Conservation (phyloP, 176 grass and related monocot species). For the Elaeis guineensis region DNA sequence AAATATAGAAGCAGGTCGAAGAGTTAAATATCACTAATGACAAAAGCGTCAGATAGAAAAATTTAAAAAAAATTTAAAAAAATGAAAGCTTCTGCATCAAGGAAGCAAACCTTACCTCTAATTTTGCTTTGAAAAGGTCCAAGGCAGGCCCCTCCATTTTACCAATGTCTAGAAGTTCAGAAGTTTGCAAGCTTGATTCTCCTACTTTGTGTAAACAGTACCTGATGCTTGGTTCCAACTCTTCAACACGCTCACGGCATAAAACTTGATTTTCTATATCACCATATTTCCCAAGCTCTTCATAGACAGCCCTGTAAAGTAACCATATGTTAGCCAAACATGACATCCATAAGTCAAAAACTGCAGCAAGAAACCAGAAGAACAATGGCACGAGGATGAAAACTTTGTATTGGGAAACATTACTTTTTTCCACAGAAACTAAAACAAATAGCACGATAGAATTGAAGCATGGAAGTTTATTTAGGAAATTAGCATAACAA, state of each 20-base stretch:
- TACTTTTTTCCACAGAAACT: neutral
- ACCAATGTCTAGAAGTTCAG: conserved; percentile 69
- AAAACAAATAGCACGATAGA: conserved; percentile 9
- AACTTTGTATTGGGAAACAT: neutral
- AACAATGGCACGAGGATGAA: neutral
- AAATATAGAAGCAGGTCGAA: too few relatives aligned
- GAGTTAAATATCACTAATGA: too few relatives aligned
- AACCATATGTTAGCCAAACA: conserved; percentile 7
- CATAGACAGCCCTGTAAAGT: conserved; percentile 65
- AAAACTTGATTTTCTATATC: conserved; percentile 94
- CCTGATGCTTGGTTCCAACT: conserved; percentile 94
- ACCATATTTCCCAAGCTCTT: conserved; percentile 90
- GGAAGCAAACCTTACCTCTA: conserved; percentile 50
- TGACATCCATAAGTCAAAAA: neutral
- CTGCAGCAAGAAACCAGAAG: neutral
- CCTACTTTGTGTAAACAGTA: conserved; percentile 94
- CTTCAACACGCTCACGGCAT: conserved; percentile 82
- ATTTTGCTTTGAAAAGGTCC: conserved; percentile 83
- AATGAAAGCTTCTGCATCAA: neutral
- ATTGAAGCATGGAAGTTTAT: neutral
- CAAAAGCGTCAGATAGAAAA: too few relatives aligned
- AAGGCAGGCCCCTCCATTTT: conserved; percentile 81
- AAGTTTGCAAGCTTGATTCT: conserved; percentile 75
- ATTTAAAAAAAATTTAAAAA: neutral
- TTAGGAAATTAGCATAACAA: too few relatives aligned